Evolutionary conservation across 2,329 filamentous ascomycete genomes (phyloP), one percentile per base, ranked within the genome.

Genomic region (Cladosporium halotolerans): DNA sequence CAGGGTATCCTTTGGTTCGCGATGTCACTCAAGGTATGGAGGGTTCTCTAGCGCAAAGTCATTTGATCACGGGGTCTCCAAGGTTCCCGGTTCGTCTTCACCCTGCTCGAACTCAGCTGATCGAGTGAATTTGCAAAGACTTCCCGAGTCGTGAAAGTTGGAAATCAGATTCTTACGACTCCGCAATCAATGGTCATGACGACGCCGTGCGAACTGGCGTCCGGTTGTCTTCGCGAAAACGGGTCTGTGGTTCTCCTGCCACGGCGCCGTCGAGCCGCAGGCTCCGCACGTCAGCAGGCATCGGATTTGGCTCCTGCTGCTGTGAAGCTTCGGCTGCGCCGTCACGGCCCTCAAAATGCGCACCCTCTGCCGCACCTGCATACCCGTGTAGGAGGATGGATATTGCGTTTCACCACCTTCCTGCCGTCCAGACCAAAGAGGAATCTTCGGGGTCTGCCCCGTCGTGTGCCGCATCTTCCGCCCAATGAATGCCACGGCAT

Each of bases 11-110:
- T 28, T 28, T 28, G 23, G 23, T 28, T 28, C 23, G 23, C 4
- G 23, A 7, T 28, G 23, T 5, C 23, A 28, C 3, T 5, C 23
- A 47, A 39, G 39, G 45, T 11, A 47, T 47, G 34, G 31, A 4
- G 38, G 5, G 45, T 32, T 47, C 34, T 40, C 45, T 47, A 47
- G 45, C 33, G 16, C 34, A 38, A 14, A 47, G 19, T 47, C 45
- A 28, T 38, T 23, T 14, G 18, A 13, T 19, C 45, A 39, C 11
- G 45, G 45, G 33, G 45, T 39, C 45, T 39, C 45, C 34, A 18
- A 47, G 34, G 11, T 11, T 38, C 4, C 34, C 34, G 10, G 34
- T 38, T 14, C 34, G n/a, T 28, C 23, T 38, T 38, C n/a, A 38
- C 34, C 34, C 34, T 38, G 10, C 2, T 23, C 41, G 23, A 28